phyloP scores from a whole-genome alignment of 106 monocot genomes.

The Ottelia alismoides region DNA sequence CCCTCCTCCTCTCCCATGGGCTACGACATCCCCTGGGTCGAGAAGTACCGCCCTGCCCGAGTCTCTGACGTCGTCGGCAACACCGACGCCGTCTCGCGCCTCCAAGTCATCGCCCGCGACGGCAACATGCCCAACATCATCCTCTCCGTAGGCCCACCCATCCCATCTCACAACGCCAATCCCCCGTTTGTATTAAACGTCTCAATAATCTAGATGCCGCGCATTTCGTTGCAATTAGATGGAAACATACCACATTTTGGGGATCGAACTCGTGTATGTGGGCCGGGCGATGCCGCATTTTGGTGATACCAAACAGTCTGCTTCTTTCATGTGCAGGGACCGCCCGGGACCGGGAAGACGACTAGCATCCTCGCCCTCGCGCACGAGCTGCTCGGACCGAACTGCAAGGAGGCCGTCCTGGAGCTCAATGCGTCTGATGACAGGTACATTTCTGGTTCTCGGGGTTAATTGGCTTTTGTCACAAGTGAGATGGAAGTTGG shows the following conservation, averaged over 20 bases:
- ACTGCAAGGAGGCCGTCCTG: conserved; percentile 74
- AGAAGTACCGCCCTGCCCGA: conserved; percentile 88
- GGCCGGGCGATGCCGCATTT: too few relatives aligned
- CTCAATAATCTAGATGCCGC: too few relatives aligned
- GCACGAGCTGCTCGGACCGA: conserved; percentile 78
- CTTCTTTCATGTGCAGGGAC: too few relatives aligned
- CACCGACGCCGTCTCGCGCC: conserved; percentile 85
- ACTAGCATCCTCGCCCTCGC: conserved; percentile 96
- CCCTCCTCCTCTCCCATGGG: conserved; percentile 8
- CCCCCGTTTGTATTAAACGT: too few relatives aligned
- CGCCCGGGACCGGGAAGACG: conserved; percentile 95
- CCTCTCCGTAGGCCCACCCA: conserved; percentile 51
- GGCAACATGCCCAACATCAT: conserved; percentile 99
- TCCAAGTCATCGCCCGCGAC: conserved; percentile 92
- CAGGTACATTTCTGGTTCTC: too few relatives aligned
- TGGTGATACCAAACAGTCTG: too few relatives aligned
- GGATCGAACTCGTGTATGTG: too few relatives aligned
- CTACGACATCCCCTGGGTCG: conserved; percentile 98
- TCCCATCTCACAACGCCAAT: background rate
- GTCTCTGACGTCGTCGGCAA: conserved; percentile 94
- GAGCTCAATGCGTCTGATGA: conserved; percentile 97
- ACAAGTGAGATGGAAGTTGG: too few relatives aligned
- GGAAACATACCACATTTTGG: too few relatives aligned
- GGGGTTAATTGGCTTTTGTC: too few relatives aligned
- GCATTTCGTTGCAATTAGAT: too few relatives aligned